phyloP scores from a whole-genome alignment of 495 filamentous ascomycete species.

The Podospora bellae-mahoneyi region DNA sequence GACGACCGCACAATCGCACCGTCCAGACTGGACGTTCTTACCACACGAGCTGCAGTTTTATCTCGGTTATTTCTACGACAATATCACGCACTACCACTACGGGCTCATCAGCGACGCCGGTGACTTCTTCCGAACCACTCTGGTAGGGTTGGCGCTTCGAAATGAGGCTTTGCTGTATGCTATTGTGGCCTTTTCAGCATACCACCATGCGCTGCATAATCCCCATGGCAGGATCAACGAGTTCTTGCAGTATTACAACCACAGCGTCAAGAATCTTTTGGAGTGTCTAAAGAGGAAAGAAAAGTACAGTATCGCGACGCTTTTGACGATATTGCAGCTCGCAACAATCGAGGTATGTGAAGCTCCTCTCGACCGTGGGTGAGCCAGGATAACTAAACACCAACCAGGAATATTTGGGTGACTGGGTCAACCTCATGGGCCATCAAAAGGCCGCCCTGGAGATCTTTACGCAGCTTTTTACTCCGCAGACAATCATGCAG shows the following conservation, averaged over 20 bases:
- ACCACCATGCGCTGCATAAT: slow-evolving; percentile 70
- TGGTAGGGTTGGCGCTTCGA: slow-evolving; percentile 67
- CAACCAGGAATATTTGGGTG: slow-evolving; percentile 82
- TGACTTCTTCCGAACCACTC: slow-evolving; percentile 67
- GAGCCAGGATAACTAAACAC: neutral
- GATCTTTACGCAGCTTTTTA: slow-evolving; percentile 72
- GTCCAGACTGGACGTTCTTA: slow-evolving; percentile 50
- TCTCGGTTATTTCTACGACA: slow-evolving; percentile 70
- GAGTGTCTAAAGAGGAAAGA: slow-evolving; percentile 66
- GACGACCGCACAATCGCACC: slow-evolving; percentile 27
- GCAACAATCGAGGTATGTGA: slow-evolving; percentile 82
- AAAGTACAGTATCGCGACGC: slow-evolving; percentile 66
- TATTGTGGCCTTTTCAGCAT: slow-evolving; percentile 86
- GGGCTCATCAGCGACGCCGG: slow-evolving; percentile 63
- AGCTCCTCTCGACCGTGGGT: neutral
- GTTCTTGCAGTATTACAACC: slow-evolving; percentile 88
- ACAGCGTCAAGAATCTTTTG: slow-evolving; percentile 72
- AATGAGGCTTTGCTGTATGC: slow-evolving; percentile 86
- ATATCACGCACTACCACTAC: slow-evolving; percentile 77
- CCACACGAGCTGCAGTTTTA: slow-evolving; percentile 71
- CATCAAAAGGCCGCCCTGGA: slow-evolving; percentile 89
- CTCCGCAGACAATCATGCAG: slow-evolving; percentile 70
- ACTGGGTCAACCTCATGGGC: slow-evolving; percentile 87
- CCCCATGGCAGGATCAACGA: slow-evolving; percentile 68
- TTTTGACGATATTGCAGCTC: slow-evolving; percentile 87